Percentiles rank a stretch among this genome's conserved stretches.
Evolutionary conservation across 805 yeast species (phyloP).

Genomic region (Yarrowia yakushimensis): DNA sequence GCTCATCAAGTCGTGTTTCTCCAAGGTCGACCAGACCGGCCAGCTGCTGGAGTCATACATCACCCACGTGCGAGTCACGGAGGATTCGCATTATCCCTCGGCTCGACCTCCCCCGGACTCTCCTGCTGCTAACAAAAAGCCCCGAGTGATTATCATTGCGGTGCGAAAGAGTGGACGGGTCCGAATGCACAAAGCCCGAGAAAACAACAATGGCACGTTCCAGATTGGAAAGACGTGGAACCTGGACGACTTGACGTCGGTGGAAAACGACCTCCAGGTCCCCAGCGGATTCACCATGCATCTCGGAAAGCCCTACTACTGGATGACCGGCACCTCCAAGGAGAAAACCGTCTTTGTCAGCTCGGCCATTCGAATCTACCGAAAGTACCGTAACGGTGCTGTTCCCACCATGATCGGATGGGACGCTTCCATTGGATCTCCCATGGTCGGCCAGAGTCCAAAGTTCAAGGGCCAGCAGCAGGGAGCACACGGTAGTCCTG

Average conservation of each 20-base stretch:
- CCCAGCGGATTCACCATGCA: conserved; percentile 45
- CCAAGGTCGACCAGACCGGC: conserved; percentile 41
- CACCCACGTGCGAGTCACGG: conserved; percentile 72
- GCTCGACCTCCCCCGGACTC: conserved; percentile 61
- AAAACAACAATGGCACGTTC: conserved; percentile 63
- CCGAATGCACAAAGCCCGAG: conserved; percentile 80
- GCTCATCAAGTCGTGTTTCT: conserved; percentile 50
- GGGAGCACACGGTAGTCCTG: neutral
- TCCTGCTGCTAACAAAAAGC: conserved; percentile 50
- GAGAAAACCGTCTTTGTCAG: conserved; percentile 59
- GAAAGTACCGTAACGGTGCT: conserved; percentile 53
- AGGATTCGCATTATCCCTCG: conserved; percentile 67
- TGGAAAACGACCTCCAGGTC: conserved; percentile 49
- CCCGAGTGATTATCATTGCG: conserved; percentile 46
- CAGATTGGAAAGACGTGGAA: conserved; percentile 95
- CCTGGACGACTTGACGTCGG: conserved; percentile 58
- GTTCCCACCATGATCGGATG: conserved; percentile 54
- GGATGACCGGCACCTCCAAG: conserved; percentile 62
- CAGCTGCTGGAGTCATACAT: conserved; percentile 53
- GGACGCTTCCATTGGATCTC: conserved; percentile 40
- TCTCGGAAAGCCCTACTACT: conserved; percentile 76
- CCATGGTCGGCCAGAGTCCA: conserved; percentile 2
- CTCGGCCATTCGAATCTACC: conserved; percentile 50
- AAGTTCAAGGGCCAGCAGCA: neutral
- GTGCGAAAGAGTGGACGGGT: conserved; percentile 64